Percentiles rank a stretch among this genome's conserved stretches.
Conservation (phyloP, 164 flowering plant genomes). For the Nymphaea colorata region DNA sequence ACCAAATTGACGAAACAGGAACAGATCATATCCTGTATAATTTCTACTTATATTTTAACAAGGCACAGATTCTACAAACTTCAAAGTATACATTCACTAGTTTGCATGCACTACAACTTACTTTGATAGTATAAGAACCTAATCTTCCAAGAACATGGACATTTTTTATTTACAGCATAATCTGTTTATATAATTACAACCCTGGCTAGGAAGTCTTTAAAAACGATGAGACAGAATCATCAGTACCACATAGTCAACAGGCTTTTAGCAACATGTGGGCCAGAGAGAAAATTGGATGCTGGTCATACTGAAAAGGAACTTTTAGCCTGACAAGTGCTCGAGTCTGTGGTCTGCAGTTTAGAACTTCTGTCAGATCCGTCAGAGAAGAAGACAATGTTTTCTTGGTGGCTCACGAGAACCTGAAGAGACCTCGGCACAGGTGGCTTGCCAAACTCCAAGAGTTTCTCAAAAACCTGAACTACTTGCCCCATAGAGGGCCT, state of each 20-base stretch:
- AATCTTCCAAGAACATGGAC: neutral
- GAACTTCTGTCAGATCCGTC: neutral
- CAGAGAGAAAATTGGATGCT: neutral
- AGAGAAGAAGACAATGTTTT: neutral
- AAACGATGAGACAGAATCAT: neutral
- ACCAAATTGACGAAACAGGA: too few relatives aligned
- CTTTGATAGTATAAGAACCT: neutral
- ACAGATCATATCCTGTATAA: too few relatives aligned
- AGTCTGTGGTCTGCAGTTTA: neutral
- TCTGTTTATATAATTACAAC: neutral
- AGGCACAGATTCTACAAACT: too few relatives aligned
- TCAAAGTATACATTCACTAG: too few relatives aligned
- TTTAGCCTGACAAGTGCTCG: neutral
- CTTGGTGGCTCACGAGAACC: slow-evolving; percentile 10
- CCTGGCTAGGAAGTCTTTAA: neutral
- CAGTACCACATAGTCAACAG: neutral
- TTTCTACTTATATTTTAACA: too few relatives aligned
- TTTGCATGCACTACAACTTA: too few relatives aligned
- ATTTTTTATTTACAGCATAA: too few relatives aligned
- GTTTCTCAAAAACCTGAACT: slow-evolving; percentile 29
- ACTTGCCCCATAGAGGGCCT: slow-evolving; percentile 33
- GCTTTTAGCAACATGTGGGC: neutral
- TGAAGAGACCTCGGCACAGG: slow-evolving; percentile 23
- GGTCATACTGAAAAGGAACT: neutral
- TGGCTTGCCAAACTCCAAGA: slow-evolving; percentile 20